These are phyloP conservation scores for Salvia rosmarinus DNA, from an alignment of 257 asterid species.

Conservation along the genomic window DNA sequence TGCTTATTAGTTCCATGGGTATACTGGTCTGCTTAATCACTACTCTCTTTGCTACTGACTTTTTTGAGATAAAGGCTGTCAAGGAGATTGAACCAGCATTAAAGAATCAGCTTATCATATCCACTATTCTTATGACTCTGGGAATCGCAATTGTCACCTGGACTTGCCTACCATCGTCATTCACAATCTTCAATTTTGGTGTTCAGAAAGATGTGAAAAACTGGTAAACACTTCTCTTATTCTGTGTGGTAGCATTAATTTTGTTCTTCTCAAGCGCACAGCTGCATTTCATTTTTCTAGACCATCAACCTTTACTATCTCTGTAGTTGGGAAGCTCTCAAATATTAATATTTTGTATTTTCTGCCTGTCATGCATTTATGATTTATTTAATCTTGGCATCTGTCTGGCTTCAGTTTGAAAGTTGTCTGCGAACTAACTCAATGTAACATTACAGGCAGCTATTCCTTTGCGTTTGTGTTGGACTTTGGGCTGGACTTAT, in stretches of 20 bases:
- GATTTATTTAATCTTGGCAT: background rate
- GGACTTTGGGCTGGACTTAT: constrained; percentile 99
- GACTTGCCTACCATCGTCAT: constrained; percentile 76
- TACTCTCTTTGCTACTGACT: constrained; percentile 75
- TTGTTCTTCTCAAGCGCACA: background rate
- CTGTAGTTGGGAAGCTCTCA: background rate
- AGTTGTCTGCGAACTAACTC: constrained; percentile 20
- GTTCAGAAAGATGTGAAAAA: constrained; percentile 71
- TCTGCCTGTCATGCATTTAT: constrained; percentile 11
- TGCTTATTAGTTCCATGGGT: constrained; percentile 90
- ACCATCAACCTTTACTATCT: background rate
- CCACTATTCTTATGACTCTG: constrained; percentile 81
- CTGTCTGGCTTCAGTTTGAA: background rate
- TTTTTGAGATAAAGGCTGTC: constrained; percentile 63
- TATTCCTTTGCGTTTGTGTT: constrained; percentile 82
- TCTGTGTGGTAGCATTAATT: background rate
- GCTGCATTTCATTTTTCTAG: background rate
- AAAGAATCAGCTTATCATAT: constrained; percentile 79
- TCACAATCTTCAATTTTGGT: constrained; percentile 87
- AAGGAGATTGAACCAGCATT: constrained; percentile 71
- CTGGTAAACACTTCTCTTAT: constrained; percentile 45
- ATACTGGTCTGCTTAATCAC: constrained; percentile 83
- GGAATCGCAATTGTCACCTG: constrained; percentile 80
- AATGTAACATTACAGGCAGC: constrained; percentile 59
- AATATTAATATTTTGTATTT: background rate